phyloP scores from a whole-genome alignment of 2,329 filamentous ascomycete species.

The Trichophyton benhamiae region DNA sequence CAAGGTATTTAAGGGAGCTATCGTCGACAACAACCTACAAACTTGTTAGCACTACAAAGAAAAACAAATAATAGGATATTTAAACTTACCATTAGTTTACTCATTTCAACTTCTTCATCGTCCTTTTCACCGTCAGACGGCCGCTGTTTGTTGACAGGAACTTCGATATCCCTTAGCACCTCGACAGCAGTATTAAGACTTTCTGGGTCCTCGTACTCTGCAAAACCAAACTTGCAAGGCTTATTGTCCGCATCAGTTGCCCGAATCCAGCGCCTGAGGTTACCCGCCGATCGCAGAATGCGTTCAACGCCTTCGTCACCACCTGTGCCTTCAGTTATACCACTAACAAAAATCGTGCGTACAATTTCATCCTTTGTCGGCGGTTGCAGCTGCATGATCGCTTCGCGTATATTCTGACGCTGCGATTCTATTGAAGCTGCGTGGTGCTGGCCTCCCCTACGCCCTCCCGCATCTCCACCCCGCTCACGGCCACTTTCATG shows the following conservation, averaged over 20 bases:
- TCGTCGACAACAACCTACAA: conserved; percentile 59
- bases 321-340: conserved; percentile 65
- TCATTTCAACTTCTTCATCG: conserved; percentile 50
- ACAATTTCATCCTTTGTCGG: conserved; percentile 84
- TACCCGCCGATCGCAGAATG: conserved; percentile 64
- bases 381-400: conserved; percentile 59
- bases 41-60: conserved; percentile 15
- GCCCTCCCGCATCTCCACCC: conserved; percentile 33
- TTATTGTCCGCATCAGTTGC: conserved; percentile 67
- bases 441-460: conserved; percentile 47
- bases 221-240: conserved; percentile 82
- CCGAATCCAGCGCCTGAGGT: conserved; percentile 72
- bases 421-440: conserved; percentile 51
- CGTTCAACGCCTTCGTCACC: conserved; percentile 68
- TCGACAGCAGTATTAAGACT: conserved; percentile 76
- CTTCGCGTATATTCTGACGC: conserved; percentile 54
- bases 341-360: conserved; percentile 78
- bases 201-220: conserved; percentile 84
- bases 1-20: conserved; percentile 70
- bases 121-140: conserved; percentile 30
- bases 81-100: conserved; percentile 49
- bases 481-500: conserved; percentile 34
- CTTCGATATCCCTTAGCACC: conserved; percentile 66
- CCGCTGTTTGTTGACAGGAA: conserved; percentile 66
- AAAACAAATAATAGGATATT: neutral